Evolutionary conservation across 2,329 filamentous ascomycete species (phyloP), one percentile per base, ranked within the genome.

Genomic region (Ambrosiella xylebori): DNA sequence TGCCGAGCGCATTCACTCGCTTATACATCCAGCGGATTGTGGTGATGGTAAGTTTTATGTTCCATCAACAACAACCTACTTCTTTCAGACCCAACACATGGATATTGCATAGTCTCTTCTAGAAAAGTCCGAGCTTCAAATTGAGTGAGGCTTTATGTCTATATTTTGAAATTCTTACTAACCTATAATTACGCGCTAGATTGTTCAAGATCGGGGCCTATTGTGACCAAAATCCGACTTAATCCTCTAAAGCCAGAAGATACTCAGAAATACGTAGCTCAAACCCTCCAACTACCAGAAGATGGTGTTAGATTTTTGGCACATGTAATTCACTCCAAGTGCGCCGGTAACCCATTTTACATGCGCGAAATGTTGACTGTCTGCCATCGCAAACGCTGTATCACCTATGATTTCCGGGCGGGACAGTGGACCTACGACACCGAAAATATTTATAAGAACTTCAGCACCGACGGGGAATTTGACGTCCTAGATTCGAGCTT

Each of bases 301-400:
- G 81, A 87, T 39, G 85, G 88, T 52, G 79, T 93, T 1, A 72
- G 86, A 1, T 84, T 89, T 0, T 74, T 97, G 15, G 86, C 87
- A 1, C 80, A 89, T 6, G 86, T 95, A 8, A 81, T 96, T 5
- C 86, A 94, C 67, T 89, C 91, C 65, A 94, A 93, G 71, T 91
- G 87, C 7, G 80, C 80, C 35, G 90, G 90, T 1, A 95, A 95
- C 61, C 85, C 89, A 0, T 96, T 95, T 65, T 94, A 93, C 65
- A 86, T 95, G 68, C 79, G 88, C 58, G 88, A 95, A 70, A 94
- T 96, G 78, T 77, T 96, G 3, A 87, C 87, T 65, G 84, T 85
- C 2, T 94, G 88, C 67, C 84, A 95, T 67, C 81, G 87, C 45
- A 93, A 88, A 66, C 84, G 84, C 63, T 95, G 87, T 67, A 85